A percentile compares a stretch with the other conserved stretches of the same genome.
Conservation (phyloP, 257 asterid genomes). For the Jacaranda mimosifolia region DNA sequence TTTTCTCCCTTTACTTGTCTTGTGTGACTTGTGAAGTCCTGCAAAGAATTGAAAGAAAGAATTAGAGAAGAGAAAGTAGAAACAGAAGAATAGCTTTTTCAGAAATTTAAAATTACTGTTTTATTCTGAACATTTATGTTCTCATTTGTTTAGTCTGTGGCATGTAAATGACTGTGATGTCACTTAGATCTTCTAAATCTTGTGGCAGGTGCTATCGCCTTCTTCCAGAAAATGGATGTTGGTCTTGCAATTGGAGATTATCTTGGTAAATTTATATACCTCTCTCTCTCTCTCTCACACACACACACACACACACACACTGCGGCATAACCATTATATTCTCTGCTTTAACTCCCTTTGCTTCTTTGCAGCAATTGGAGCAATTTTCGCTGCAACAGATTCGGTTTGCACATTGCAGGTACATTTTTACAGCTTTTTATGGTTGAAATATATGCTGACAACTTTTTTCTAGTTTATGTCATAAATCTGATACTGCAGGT, state of each 20-base stretch:
- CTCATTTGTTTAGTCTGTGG: constrained; percentile 23
- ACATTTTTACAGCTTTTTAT: constrained; percentile 26
- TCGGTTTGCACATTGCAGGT: constrained; percentile 99
- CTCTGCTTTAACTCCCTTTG: constrained; percentile 33
- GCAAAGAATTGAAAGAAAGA: neutral
- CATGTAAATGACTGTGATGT: constrained; percentile 21
- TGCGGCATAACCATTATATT: constrained; percentile 18
- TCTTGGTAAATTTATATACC: constrained; percentile 60
- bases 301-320: neutral
- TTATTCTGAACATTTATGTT: neutral
- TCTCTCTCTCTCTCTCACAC: constrained; percentile 19
- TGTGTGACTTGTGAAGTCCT: neutral
- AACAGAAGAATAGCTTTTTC: neutral
- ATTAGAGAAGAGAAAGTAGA: neutral
- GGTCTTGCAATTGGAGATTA: constrained; percentile 86
- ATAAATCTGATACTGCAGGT: constrained; percentile 61
- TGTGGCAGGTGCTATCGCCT: constrained; percentile 72
- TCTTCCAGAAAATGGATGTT: constrained; percentile 72
- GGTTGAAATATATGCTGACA: constrained; percentile 24
- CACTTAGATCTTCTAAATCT: constrained; percentile 34
- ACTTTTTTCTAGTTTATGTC: constrained; percentile 25
- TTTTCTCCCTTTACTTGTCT: constrained; percentile 15
- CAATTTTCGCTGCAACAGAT: constrained; percentile 97
- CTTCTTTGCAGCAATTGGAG: constrained; percentile 83
- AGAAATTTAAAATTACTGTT: neutral